Base-by-base conservation (phyloP, 2,329 filamentous ascomycete species). In the Beauveria sp. region DNA sequence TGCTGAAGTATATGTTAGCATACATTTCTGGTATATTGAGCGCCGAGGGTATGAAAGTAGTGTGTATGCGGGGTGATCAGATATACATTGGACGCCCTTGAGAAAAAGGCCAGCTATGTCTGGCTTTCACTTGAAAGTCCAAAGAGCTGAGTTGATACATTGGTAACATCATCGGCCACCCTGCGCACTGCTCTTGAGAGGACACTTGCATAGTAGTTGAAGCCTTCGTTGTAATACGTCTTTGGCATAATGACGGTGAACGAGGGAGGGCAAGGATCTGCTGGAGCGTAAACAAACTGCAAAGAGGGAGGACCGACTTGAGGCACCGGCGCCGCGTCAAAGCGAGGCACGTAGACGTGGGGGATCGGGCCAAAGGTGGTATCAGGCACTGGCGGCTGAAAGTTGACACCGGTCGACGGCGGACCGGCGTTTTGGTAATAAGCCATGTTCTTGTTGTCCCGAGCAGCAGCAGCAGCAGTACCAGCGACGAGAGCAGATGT, bases 351-450 rank as follows among this genome's bases (percentile, higher is more conserved):
- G 66, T 85, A 86, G 22, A 78, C 77, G 65, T 87, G 83, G 31
- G 77, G 68, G 62, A 82, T 81, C 2, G 82, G 79, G 3, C 84
- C 84, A 68, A 79, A 77, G 49, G 79, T 80, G 18, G 83, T 84
- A 66, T 84, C 81, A 3, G 83, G 82, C 18, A 84, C 81, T 31
- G 81, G 83, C 1, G 84, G 84, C 67, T 86, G 81, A 67, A 82
- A 86, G 69, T 83, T 79, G 55, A 81, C 69, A 60, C 79, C 80
- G 53, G 68, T 68, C 34, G 73, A 70, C 48, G 76, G 74, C 65
- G 75, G 79, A n/a, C 66, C 69, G n/a, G 73, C 65, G 65, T 77
- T 77, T 64, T 73, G 72, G 66, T 81, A 80, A 62, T 75, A 73
- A 59, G 72, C 74, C 75, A 75, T 76, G 64, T 12, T 45, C 10